Evolutionary conservation across 2,329 filamentous ascomycete genomes (phyloP).

Genomic region (Pleurostoma richardsiae): DNA sequence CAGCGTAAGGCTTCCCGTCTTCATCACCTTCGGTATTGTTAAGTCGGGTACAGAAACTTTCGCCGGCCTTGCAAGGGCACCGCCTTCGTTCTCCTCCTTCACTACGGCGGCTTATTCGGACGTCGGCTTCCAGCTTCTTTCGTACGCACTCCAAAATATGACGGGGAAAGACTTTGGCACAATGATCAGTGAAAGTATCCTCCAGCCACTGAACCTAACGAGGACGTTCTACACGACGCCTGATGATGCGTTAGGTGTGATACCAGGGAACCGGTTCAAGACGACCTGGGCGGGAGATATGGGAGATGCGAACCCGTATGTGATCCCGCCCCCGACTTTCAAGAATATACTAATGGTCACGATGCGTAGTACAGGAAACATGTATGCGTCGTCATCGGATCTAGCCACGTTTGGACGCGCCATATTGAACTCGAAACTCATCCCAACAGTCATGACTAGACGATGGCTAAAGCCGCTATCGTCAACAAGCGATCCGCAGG

Average conservation of each 20-base stretch:
- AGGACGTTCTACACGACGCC: constrained; percentile 17
- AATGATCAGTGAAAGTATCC: constrained; percentile 21
- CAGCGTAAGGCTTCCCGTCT: constrained; percentile 1
- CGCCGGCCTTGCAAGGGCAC: constrained; percentile 16
- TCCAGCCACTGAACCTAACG: constrained; percentile 23
- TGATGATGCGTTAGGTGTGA: constrained; percentile 23
- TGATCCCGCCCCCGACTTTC: too few species aligned
- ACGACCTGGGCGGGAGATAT: constrained; percentile 25
- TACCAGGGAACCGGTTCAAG: constrained; percentile 21
- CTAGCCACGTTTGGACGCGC: constrained; percentile 22
- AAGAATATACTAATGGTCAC: too few species aligned
- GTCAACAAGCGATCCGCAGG: constrained; percentile 27
- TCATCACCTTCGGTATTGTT: background rate
- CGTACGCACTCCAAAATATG: constrained; percentile 32
- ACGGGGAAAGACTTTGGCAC: constrained; percentile 22
- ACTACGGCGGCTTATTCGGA: constrained; percentile 29
- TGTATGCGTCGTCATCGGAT: constrained; percentile 23
- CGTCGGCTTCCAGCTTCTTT: constrained; percentile 26
- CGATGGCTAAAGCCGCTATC: constrained; percentile 37
- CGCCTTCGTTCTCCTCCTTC: constrained; percentile 24
- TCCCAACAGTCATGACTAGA: constrained; percentile 24
- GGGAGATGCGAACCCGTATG: constrained; percentile 22
- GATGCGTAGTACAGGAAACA: constrained; percentile 21
- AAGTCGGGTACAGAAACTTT: constrained; percentile 18
- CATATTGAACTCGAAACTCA: constrained; percentile 21